These are phyloP conservation scores for Alternaria solani DNA, from an alignment of 2,329 filamentous ascomycete species.

Conservation along the genomic window DNA sequence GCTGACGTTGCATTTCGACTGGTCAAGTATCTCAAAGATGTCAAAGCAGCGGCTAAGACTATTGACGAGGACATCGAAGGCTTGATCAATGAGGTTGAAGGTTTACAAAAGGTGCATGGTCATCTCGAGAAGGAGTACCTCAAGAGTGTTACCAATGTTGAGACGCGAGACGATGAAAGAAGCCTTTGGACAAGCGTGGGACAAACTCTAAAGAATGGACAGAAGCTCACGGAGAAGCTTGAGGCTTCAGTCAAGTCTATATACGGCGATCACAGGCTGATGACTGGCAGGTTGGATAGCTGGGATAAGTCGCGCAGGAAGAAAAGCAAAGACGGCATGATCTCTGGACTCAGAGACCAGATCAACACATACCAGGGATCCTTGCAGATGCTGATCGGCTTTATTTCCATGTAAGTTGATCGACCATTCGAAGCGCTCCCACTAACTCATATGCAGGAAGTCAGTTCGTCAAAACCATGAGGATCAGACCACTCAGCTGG, in stretches of 20 bases:
- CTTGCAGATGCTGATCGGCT: slow-evolving; percentile 2
- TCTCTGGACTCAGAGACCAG: slow-evolving; percentile 7
- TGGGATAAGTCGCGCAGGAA: neutral
- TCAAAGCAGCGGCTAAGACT: slow-evolving; percentile 6
- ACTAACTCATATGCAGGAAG: neutral
- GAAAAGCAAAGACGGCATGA: slow-evolving; percentile 5
- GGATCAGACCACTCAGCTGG: slow-evolving; percentile 1
- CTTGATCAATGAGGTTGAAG: slow-evolving; percentile 8
- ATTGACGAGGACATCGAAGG: slow-evolving; percentile 5
- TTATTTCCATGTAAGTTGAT: slow-evolving; percentile 3
- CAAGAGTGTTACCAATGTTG: neutral
- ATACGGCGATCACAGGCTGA: neutral
- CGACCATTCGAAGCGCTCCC: neutral
- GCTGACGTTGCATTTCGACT: slow-evolving; percentile 7
- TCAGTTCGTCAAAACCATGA: slow-evolving; percentile 1
- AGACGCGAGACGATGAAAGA: slow-evolving; percentile 2
- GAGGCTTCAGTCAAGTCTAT: slow-evolving; percentile 4
- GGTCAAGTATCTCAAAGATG: slow-evolving; percentile 5
- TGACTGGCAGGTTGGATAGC: neutral
- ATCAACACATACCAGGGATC: slow-evolving; percentile 7
- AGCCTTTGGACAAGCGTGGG: slow-evolving; percentile 2
- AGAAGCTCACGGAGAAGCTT: slow-evolving; percentile 4
- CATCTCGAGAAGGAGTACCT: slow-evolving; percentile 8
- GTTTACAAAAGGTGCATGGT: slow-evolving; percentile 1
- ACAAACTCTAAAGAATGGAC: slow-evolving; percentile 5